phyloP scores from a whole-genome alignment of 2,329 filamentous ascomycete genomes.

The Uncinocarpus reesii region DNA sequence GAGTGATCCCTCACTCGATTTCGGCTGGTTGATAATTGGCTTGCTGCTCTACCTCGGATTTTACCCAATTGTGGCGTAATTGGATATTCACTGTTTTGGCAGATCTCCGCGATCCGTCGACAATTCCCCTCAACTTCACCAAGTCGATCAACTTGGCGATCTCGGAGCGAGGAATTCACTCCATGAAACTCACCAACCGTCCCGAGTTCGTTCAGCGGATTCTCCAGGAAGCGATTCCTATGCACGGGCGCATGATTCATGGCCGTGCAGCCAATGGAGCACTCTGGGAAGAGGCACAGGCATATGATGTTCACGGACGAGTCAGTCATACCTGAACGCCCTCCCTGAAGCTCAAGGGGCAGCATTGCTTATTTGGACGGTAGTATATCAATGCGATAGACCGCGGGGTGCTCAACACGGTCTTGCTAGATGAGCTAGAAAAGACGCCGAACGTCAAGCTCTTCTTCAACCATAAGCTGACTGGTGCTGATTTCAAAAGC shows the following conservation, averaged over 20 bases:
- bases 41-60: background rate
- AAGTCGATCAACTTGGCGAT: slow-evolving; percentile 97
- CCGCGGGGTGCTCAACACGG: slow-evolving; percentile 69
- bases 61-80: background rate
- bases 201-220: slow-evolving; percentile 61
- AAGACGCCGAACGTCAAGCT: slow-evolving; percentile 79
- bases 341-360: background rate
- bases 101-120: slow-evolving; percentile 81
- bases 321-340: slow-evolving; percentile 40
- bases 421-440: slow-evolving; percentile 73
- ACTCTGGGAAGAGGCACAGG: slow-evolving; percentile 68
- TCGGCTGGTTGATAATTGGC: background rate
- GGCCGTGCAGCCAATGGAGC: slow-evolving; percentile 53
- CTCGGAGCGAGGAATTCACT: slow-evolving; percentile 86
- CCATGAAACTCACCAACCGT: slow-evolving; percentile 61
- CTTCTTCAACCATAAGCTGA: slow-evolving; percentile 88
- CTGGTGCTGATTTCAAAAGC: slow-evolving; percentile 70
- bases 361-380: slow-evolving; percentile 6
- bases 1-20: background rate
- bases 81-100: slow-evolving; percentile 11
- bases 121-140: slow-evolving; percentile 82
- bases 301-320: slow-evolving; percentile 79
- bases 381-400: slow-evolving; percentile 81
- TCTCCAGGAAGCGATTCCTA: slow-evolving; percentile 70
- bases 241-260: slow-evolving; percentile 96